Base-by-base conservation (phyloP, 352 stramenopile genomes). In the Peronosclerospora sorghi region DNA sequence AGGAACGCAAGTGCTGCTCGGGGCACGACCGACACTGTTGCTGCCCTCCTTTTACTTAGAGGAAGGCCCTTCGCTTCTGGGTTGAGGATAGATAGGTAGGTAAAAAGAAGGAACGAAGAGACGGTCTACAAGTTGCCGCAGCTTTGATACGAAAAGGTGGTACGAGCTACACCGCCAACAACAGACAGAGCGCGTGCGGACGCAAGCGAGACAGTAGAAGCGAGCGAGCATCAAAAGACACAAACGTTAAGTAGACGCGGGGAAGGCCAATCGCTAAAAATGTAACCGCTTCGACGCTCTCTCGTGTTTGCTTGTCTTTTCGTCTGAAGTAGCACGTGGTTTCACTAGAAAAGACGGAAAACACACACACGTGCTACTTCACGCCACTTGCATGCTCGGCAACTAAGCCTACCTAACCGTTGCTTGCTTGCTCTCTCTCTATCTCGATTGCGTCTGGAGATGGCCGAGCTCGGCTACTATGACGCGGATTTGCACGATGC, bases 391-490 rank as follows among this genome's bases (percentile, higher is more conserved):
- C n/a, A n/a, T n/a, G n/a, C n/a, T n/a, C n/a, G n/a, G n/a, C n/a
- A n/a, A n/a, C n/a, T n/a, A n/a, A n/a, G n/a, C n/a, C n/a, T n/a
- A n/a, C n/a, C n/a, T n/a, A n/a, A n/a, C n/a, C n/a, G n/a, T n/a
- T n/a, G n/a, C n/a, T n/a, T n/a, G n/a, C n/a, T n/a, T n/a, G n/a
- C n/a, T n/a, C n/a, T n/a, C n/a, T n/a, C n/a, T n/a, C n/a, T n/a
- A n/a, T n/a, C n/a, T n/a, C n/a, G n/a, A n/a, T n/a, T n/a, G n/a
- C n/a, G n/a, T n/a, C n/a, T n/a, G n/a, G n/a, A n/a, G 29, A 93
- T 93, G 80, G 71, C 74, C 9, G 80, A 93, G 63, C 85, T 89
- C 62, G 84, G 73, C 44, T 90, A 93, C 64, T 90, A 93, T 48
- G 77, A 90, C 42, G 75, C 75, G 8, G 80, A 93, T 49, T 60